Evolutionary conservation across 1,284 basidiomycete genomes (phyloP), one percentile per base, ranked within the genome.

Genomic region (Leccinum griseonigrum): DNA sequence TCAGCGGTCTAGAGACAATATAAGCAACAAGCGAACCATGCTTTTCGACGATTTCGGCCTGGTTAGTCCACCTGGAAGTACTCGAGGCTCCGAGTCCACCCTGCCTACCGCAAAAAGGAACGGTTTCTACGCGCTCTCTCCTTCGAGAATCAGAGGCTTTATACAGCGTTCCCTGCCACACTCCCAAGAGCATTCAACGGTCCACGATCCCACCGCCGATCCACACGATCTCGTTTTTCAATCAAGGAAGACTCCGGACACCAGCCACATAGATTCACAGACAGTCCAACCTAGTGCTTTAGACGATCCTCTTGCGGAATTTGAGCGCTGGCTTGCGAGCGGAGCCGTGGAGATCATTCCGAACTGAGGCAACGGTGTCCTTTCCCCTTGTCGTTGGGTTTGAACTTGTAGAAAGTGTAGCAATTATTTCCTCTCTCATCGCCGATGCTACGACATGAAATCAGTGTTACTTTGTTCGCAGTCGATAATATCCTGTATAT

Each of bases 301-400:
- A 34, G 71, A 72, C 28, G 77, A 81, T 57, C 68, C 76, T n/a
- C 65, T 82, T 22, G 81, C 75, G 10, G 82, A 83, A 54, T 77
- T 84, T n/a, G 77, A 81, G 54, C 75, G 73, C 16, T 83, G 81
- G 81, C 62, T 84, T 31, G 74, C 75, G 16, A 80, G 80, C 56
- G 81, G 76, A 29, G 74, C 76, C 0, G 77, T 83, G 11, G 73
- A 74, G 40, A 74, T 80, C 60, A 65, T 74, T 46, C 32, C 67
- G 3, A 65, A 74, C 55, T 74, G 40, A 61, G 13, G 38, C n/a
- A 3, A 9, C 34, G 34, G 29, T 9, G 1, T 8, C 16, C 22
- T 26, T 54, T 46, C 28, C 6, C 26, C 56, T 28, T 48, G 38
- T 43, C 16, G 28, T 14, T 50, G 48, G 29, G 56, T 57, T 40